Base-by-base conservation (phyloP, 2,329 filamentous ascomycete genomes). In the Ophiocordyceps camponoti-floridani region DNA sequence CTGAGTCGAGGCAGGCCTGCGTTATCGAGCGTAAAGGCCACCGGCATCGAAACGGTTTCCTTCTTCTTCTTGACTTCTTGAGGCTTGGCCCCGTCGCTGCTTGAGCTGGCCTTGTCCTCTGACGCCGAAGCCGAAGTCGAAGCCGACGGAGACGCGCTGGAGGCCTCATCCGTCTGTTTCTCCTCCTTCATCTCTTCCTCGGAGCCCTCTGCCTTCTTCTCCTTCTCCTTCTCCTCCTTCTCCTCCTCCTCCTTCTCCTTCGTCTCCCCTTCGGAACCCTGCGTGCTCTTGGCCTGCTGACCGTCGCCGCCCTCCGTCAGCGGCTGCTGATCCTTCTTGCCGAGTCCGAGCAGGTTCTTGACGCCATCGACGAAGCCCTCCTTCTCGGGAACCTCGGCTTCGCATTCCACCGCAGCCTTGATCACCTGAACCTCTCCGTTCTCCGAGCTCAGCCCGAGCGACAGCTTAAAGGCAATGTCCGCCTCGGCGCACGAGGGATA, bases 331-430 rank as follows among this genome's bases (percentile, higher is more conserved):
- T 83, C 82, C 64, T 94, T 94, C 56, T 84, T 84, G 26, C 89
- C 91, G 58, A 96, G 88, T 6, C 91, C 91, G 57, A 98, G 93
- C 49, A 95, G 75, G 51, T 88, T 93, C 71, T 98, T 98, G 51
- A 96, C 85, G 40, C 86, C 88, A 56, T 94, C 89, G 42, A 95
- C 84, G 43, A 96, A 75, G 44, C 82, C 79, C 50, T 84, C 84
- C 59, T 87, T 85, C 62, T 79, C 77, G 9, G 64, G 60, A 4
- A 71, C 72, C 44, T 93, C 84, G 26, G 82, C 75, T 58, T 94
- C 84, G 56, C 91, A 98, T 59, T 88, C 88, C 6, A 91, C 79
- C 46, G 73, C 73, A n/a, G 82, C 83, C 53, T 77, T 77, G 46
- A 73, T 62, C 44, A 96, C 73, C 48, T 88, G 82, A 3, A 93